Conservation (phyloP, 2,329 filamentous ascomycete species). For the Westerdykella sp. region DNA sequence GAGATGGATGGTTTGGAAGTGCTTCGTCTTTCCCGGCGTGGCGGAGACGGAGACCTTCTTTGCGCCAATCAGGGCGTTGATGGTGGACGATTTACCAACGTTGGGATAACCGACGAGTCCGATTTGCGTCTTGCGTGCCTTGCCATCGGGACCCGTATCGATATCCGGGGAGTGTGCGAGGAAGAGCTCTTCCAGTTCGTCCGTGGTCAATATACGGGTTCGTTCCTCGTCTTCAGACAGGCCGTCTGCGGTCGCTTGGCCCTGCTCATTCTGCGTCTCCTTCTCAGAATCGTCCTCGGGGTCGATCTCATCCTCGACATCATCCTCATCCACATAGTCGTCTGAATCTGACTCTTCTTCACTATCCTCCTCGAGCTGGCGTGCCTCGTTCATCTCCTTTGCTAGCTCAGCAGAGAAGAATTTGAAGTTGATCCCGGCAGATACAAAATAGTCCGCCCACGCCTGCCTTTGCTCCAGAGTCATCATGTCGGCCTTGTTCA, state of each 20-base stretch:
- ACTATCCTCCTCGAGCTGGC: conserved; percentile 49
- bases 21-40: conserved; percentile 97
- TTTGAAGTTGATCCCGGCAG: conserved; percentile 76
- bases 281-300: conserved; percentile 47
- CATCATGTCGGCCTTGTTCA: conserved; percentile 99
- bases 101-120: conserved; percentile 97
- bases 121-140: conserved; percentile 69
- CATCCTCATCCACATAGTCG: conserved; percentile 39
- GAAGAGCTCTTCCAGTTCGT: conserved; percentile 87
- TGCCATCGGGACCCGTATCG: conserved; percentile 42
- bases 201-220: conserved; percentile 77
- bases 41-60: conserved; percentile 98
- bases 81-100: conserved; percentile 97
- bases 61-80: conserved; percentile 95
- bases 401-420: conserved; percentile 95
- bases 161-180: conserved; percentile 64
- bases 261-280: conserved; percentile 36
- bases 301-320: conserved; percentile 39
- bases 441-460: conserved; percentile 83
- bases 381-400: conserved; percentile 77
- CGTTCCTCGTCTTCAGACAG: conserved; percentile 39
- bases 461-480: conserved; percentile 70
- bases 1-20: conserved; percentile 97
- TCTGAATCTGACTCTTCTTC: conserved; percentile 37
- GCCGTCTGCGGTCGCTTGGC: conserved; percentile 31